phyloP scores from a whole-genome alignment of 2,329 filamentous ascomycete genomes.

The Aureobasidium sp. region DNA sequence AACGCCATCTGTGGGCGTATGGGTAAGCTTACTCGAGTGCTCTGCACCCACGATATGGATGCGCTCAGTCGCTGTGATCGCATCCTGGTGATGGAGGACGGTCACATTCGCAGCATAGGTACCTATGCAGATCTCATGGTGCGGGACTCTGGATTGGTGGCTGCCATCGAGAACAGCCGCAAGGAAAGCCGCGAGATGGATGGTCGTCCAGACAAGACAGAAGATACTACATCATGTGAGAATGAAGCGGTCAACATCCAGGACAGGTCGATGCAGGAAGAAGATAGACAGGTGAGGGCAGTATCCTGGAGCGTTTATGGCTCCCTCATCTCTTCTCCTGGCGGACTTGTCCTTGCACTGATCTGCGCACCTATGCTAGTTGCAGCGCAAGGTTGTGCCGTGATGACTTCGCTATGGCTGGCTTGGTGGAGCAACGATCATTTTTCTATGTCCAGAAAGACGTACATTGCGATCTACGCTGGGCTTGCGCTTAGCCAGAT shows the following conservation, averaged over 20 bases:
- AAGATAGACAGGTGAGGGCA: constrained; percentile 64
- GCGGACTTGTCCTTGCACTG: no score
- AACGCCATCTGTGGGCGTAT: constrained; percentile 85
- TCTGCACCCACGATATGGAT: constrained; percentile 93
- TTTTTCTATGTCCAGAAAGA: constrained; percentile 58
- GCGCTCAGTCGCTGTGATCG: constrained; percentile 85
- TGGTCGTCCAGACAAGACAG: constrained; percentile 41
- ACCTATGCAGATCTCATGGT: constrained; percentile 85
- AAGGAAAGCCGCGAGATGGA: constrained; percentile 53
- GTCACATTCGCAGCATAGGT: constrained; percentile 74
- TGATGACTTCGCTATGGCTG: constrained; percentile 83
- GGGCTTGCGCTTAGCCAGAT: constrained; percentile 65
- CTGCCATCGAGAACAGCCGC: constrained; percentile 73
- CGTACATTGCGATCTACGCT: constrained; percentile 66
- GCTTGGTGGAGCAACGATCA: constrained; percentile 86
- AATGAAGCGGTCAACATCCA: constrained; percentile 40
- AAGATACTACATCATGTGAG: constrained; percentile 48
- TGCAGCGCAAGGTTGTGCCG: constrained; percentile 64
- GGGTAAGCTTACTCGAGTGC: constrained; percentile 78
- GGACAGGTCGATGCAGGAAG: constrained; percentile 54
- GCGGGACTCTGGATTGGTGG: constrained; percentile 66
- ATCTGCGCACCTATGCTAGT: no score
- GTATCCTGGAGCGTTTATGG: constrained; percentile 75
- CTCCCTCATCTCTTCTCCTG: constrained; percentile 57
- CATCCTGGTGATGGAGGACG: constrained; percentile 87